A percentile compares a stretch with the other conserved stretches of the same genome.
Evolutionary conservation across 129 eudicot genomes (phyloP).

Genomic region (Helianthus tuberosus): DNA sequence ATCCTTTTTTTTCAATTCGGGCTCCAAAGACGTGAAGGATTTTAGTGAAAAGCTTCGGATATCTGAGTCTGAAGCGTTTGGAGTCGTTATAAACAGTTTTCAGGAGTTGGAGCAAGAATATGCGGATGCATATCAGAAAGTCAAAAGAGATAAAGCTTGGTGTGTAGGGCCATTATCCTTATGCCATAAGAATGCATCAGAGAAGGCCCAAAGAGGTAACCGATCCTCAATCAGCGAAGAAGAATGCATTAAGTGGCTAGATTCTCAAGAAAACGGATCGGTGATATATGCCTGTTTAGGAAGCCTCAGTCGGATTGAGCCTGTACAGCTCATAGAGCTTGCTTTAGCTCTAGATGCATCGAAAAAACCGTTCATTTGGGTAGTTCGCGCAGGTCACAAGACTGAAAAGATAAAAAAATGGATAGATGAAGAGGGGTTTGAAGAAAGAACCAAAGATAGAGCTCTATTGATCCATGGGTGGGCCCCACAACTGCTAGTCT

Average conservation of each 20-base stretch:
- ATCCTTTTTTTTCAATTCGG: slow-evolving; percentile 34
- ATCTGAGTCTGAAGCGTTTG: slow-evolving; percentile 40
- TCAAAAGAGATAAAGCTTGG: slow-evolving; percentile 35
- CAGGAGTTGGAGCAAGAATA: slow-evolving; percentile 47
- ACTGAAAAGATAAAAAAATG: slow-evolving; percentile 33
- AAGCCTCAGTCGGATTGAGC: slow-evolving; percentile 36
- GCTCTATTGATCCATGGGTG: slow-evolving; percentile 61
- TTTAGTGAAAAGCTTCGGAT: slow-evolving; percentile 12
- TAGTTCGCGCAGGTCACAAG: slow-evolving; percentile 31
- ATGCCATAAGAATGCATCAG: slow-evolving; percentile 37
- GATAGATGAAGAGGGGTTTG: slow-evolving; percentile 48
- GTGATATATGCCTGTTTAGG: slow-evolving; percentile 53
- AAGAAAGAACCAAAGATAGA: slow-evolving; percentile 49
- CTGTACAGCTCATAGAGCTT: slow-evolving; percentile 45
- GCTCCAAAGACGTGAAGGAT: slow-evolving; percentile 6
- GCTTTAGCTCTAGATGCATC: slow-evolving; percentile 48
- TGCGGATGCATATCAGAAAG: slow-evolving; percentile 32
- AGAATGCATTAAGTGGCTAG: slow-evolving; percentile 47
- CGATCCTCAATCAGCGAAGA: slow-evolving; percentile 28
- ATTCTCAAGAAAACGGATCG: slow-evolving; percentile 24
- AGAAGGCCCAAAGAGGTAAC: slow-evolving; percentile 46
- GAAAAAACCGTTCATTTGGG: slow-evolving; percentile 44
- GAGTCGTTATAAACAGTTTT: slow-evolving; percentile 45
- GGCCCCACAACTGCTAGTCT: slow-evolving; percentile 66
- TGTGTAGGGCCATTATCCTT: slow-evolving; percentile 51